Percentiles rank a stretch among this genome's conserved stretches.
phyloP scores from a whole-genome alignment of 768 basidiomycete species.

The Candolleomyces efflorescens region DNA sequence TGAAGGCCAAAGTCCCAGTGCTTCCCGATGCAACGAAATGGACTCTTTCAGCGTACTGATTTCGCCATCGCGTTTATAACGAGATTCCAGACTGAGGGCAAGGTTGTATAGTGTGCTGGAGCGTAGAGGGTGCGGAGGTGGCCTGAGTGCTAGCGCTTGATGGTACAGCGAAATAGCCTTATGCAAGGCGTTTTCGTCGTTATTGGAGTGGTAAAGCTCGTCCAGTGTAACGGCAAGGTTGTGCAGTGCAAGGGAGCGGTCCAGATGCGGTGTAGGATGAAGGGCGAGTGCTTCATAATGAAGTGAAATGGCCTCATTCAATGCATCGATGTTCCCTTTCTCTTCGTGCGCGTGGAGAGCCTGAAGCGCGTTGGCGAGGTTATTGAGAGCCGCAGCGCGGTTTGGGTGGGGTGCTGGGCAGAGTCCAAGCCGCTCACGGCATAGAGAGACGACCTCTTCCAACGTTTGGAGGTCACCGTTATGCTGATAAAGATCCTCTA shows the following conservation, averaged over 20 bases:
- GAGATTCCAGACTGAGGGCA: too few relatives aligned
- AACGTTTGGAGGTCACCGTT: slow-evolving; percentile 2
- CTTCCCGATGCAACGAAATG: too few relatives aligned
- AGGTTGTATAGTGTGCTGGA: too few relatives aligned
- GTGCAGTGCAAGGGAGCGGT: background rate
- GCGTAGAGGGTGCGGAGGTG: too few relatives aligned
- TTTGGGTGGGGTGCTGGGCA: slow-evolving; percentile 7
- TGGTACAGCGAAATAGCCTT: too few relatives aligned
- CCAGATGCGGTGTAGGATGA: background rate
- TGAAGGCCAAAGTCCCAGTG: too few relatives aligned
- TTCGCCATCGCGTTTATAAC: too few relatives aligned
- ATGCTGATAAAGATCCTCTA: background rate
- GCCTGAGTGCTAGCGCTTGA: too few relatives aligned
- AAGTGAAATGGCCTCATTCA: background rate
- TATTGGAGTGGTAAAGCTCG: too few relatives aligned
- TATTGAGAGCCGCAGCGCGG: background rate
- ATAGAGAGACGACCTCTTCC: slow-evolving; percentile 7
- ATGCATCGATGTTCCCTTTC: slow-evolving; percentile 1
- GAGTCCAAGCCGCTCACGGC: slow-evolving; percentile 9
- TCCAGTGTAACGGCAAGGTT: slow-evolving; percentile 7
- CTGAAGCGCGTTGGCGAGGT: background rate
- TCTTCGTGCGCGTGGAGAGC: too few relatives aligned
- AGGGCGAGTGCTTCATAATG: background rate
- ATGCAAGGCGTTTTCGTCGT: too few relatives aligned
- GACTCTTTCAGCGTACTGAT: too few relatives aligned